phyloP scores from a whole-genome alignment of 2,329 filamentous ascomycete species.

The Stagonosporopsis tanaceti region DNA sequence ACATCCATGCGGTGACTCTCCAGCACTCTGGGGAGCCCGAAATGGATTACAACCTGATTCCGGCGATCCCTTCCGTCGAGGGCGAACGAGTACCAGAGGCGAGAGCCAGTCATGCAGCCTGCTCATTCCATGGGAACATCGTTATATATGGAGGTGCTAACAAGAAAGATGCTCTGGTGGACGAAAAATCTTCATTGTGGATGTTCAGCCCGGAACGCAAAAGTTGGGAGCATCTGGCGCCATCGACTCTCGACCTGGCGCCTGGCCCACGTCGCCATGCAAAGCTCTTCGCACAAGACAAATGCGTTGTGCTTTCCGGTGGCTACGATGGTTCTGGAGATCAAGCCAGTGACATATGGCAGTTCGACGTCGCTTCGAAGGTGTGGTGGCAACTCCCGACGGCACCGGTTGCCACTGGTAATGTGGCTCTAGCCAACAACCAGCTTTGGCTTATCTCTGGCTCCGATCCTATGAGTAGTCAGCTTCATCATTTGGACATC shows the following conservation, averaged over 20 bases:
- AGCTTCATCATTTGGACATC: conserved; percentile 39
- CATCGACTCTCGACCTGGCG: conserved; percentile 23
- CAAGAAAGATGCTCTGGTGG: conserved; percentile 40
- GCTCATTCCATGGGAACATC: conserved; percentile 50
- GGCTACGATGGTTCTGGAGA: conserved; percentile 35
- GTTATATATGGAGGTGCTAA: conserved; percentile 52
- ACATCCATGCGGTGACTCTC: conserved; percentile 53
- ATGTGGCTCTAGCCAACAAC: conserved; percentile 48
- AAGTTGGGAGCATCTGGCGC: conserved; percentile 35
- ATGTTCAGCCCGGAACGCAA: conserved; percentile 47
- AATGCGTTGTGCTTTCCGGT: conserved; percentile 36
- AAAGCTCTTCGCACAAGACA: conserved; percentile 32
- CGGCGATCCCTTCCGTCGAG: conserved; percentile 47
- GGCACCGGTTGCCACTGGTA: conserved; percentile 41
- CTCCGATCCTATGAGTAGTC: conserved; percentile 40
- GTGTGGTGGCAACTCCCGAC: conserved; percentile 38
- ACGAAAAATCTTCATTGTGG: conserved; percentile 52
- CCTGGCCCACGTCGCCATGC: conserved; percentile 33
- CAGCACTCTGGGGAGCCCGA: conserved; percentile 43
- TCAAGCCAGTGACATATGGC: conserved; percentile 39
- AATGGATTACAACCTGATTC: conserved; percentile 53
- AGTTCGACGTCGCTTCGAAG: conserved; percentile 29
- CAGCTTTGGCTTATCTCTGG: conserved; percentile 53
- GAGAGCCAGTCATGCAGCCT: conserved; percentile 52
- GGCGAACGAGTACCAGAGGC: conserved; percentile 44